Base-by-base conservation (phyloP, 208 protist species). In the Leishmania tropica region DNA sequence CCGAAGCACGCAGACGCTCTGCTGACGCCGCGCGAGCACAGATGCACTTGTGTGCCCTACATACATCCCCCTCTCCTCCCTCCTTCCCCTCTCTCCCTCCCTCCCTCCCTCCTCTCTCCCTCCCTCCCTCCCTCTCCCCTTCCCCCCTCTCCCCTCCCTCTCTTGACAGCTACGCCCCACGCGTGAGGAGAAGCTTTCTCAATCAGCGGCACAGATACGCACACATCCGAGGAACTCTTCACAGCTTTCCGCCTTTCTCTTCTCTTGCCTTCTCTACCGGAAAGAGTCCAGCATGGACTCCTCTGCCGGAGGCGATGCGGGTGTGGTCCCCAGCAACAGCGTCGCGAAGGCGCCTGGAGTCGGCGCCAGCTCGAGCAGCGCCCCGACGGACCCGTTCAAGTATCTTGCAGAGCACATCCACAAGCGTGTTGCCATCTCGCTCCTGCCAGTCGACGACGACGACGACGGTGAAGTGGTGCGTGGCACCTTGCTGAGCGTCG, bases 401-500 rank as follows among this genome's bases (percentile, higher is more conserved):
- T 91, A 91, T 78, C 80, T 96, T 11, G 58, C 86, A n/a, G 74
- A 83, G 56, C 84, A 85, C 77, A 64, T 96, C n/a, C 79, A 92
- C 31, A 78, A 87, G 19, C 47, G 78, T 3, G 78, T 85, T 58
- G 75, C 75, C 70, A 77, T 83, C 48, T 56, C 75, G 2, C 79
- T 88, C 45, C 62, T 79, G 48, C 74, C 85, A 42, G 58, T 45
- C 67, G 75, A 81, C 37, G 37, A 80, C 73, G 3, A 42, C 6
- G 78, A 75, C 45, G 54, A 64, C 60, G 56, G 62, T 28, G 78
- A 45, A 40, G 73, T 79, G 40, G 82, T 85, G 47, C 17, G 62
- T 37, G 93, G 93, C 21, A 91, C 83, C n/a, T 81, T 96, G 67
- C 51, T 93, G 45, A 88, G 86, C 35, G 86, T 95, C 10, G 93